A percentile compares a stretch with the other conserved stretches of the same genome.
Conservation (phyloP, 148 eudicot species). For the Chenopodium berlandieri region DNA sequence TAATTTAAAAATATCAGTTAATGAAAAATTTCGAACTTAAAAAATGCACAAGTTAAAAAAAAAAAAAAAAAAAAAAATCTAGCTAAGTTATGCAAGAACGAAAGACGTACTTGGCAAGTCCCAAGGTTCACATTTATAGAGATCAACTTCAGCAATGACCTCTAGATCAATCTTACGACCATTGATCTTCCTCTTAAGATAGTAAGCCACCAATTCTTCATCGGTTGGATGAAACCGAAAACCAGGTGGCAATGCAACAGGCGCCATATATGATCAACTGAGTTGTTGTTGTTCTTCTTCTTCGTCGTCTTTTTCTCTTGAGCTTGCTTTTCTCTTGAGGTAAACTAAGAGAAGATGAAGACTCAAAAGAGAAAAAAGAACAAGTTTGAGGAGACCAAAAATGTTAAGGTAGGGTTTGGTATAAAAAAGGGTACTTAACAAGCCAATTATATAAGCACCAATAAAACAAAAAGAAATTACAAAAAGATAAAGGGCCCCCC, state of each 20-base stretch:
- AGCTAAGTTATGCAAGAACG: not conserved
- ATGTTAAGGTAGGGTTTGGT: slow-evolving; percentile 29
- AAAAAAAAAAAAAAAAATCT: not conserved
- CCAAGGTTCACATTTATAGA: slow-evolving; percentile 23
- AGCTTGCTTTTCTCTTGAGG: slow-evolving; percentile 1
- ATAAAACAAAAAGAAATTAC: slow-evolving; percentile 32
- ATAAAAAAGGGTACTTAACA: slow-evolving; percentile 22
- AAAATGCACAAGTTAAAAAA: too few relatives aligned
- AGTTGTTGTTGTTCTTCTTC: not conserved
- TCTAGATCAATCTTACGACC: slow-evolving; percentile 8
- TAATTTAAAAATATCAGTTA: too few relatives aligned
- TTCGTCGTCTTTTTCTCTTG: not conserved
- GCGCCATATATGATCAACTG: slow-evolving; percentile 7
- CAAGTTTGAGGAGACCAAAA: slow-evolving; percentile 11
- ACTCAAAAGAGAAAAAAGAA: slow-evolving; percentile 1
- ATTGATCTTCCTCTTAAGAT: slow-evolving; percentile 17
- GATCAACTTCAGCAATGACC: slow-evolving; percentile 12
- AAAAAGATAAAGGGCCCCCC: slow-evolving; percentile 35
- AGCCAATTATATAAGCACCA: slow-evolving; percentile 11
- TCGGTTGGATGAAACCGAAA: slow-evolving; percentile 16
- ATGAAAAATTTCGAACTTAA: too few relatives aligned
- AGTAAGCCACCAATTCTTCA: slow-evolving; percentile 20
- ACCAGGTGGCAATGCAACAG: slow-evolving; percentile 8
- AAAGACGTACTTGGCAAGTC: slow-evolving; percentile 13
- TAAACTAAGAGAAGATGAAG: slow-evolving; percentile 3